These are phyloP conservation scores for Colletotrichum sp. DNA, from an alignment of 2,329 filamentous ascomycete genomes.

Conservation along the genomic window DNA sequence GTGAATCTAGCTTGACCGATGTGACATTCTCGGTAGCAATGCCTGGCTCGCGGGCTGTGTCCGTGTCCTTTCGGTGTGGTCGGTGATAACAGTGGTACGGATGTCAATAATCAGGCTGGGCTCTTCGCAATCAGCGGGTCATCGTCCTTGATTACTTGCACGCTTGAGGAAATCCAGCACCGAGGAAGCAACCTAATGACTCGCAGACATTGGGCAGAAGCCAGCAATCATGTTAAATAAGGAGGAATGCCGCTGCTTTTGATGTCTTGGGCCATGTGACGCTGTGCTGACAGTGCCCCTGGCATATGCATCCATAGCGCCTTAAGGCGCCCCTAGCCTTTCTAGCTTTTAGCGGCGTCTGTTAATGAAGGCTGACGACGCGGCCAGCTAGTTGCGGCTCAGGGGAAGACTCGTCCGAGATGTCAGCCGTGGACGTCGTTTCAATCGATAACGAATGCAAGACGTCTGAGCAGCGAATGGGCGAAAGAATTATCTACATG, in stretches of 20 bases:
- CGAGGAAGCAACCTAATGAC: background rate
- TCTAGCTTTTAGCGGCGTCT: background rate
- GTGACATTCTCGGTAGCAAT: background rate
- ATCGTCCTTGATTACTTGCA: background rate
- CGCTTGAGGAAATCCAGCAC: background rate
- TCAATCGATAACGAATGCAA: background rate
- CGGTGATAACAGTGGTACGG: background rate
- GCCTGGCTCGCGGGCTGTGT: background rate
- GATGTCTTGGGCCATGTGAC: background rate
- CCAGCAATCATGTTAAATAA: background rate
- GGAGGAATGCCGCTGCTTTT: background rate
- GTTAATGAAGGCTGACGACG: background rate
- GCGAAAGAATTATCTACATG: background rate
- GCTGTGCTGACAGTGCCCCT: background rate
- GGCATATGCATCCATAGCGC: background rate
- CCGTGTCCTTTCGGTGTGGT: background rate
- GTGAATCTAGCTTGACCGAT: background rate
- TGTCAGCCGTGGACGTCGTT: background rate
- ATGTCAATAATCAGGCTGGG: background rate
- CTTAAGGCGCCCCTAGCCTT: background rate
- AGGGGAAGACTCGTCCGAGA: background rate
- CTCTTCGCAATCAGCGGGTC: background rate
- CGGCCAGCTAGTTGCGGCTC: background rate
- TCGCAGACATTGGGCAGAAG: background rate
- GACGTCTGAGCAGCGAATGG: background rate